phyloP scores from a whole-genome alignment of 2,329 filamentous ascomycete genomes.

The Exophiala lecanii-corni region DNA sequence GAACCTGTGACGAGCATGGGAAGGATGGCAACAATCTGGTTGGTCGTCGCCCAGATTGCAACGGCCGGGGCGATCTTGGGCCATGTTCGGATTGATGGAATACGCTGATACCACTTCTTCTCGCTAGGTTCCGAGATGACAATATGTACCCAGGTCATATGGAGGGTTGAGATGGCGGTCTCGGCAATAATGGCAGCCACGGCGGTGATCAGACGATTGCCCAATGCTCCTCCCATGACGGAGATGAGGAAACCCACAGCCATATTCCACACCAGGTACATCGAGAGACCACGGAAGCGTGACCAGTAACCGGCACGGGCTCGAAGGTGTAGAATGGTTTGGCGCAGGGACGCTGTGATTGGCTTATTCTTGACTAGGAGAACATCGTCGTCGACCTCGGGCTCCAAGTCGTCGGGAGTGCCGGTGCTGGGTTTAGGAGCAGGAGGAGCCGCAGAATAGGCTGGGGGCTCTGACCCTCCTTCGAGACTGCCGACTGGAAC shows the following conservation, averaged over 20 bases:
- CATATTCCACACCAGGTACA: slow-evolving; percentile 47
- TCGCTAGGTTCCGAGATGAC: slow-evolving; percentile 68
- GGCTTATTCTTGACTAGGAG: slow-evolving; percentile 50
- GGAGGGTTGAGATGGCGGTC: slow-evolving; percentile 62
- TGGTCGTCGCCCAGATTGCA: slow-evolving; percentile 56
- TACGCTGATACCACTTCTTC: slow-evolving; percentile 62
- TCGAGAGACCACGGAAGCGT: slow-evolving; percentile 63
- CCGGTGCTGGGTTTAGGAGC: slow-evolving; percentile 26
- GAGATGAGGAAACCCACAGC: slow-evolving; percentile 40
- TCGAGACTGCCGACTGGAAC: slow-evolving; percentile 45
- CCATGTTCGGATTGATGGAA: slow-evolving; percentile 63
- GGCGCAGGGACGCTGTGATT: slow-evolving; percentile 58
- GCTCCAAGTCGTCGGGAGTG: slow-evolving; percentile 19
- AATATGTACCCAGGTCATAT: slow-evolving; percentile 78
- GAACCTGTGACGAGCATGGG: slow-evolving; percentile 41
- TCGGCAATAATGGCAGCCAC: slow-evolving; percentile 55
- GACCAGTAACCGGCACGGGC: slow-evolving; percentile 60
- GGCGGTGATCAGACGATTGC: slow-evolving; percentile 43
- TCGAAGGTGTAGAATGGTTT: slow-evolving; percentile 57
- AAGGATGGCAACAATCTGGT: slow-evolving; percentile 42
- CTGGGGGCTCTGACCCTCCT: slow-evolving; percentile 27
- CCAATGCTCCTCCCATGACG: slow-evolving; percentile 44
- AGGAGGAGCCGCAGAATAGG: slow-evolving; percentile 27
- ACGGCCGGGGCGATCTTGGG: slow-evolving; percentile 66
- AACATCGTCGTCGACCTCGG: slow-evolving; percentile 41